Evolutionary conservation across 345 rosid species (phyloP).

Genomic region (Garcia nutans): DNA sequence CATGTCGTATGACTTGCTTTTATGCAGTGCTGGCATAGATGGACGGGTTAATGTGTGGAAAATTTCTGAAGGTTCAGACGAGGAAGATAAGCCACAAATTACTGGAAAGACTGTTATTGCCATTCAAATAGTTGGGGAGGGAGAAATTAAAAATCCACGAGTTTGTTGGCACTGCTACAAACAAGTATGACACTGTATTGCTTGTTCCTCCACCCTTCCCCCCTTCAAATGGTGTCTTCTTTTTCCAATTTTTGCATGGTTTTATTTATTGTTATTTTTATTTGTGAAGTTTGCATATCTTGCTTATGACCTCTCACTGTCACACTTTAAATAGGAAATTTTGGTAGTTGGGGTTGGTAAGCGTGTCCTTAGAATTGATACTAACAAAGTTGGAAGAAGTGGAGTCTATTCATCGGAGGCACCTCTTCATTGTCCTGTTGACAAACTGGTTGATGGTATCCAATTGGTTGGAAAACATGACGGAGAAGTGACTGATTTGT

Average conservation of each 20-base stretch:
- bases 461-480: constrained; percentile 87
- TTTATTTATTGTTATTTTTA: not conserved
- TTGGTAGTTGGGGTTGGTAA: constrained; percentile 79
- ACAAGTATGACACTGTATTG: constrained; percentile 45
- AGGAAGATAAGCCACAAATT: constrained; percentile 65
- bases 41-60: constrained; percentile 81
- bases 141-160: constrained; percentile 59
- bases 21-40: constrained; percentile 69
- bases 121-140: constrained; percentile 58
- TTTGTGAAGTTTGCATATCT: not conserved
- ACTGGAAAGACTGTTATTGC: constrained; percentile 58
- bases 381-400: constrained; percentile 63
- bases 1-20: constrained; percentile 3
- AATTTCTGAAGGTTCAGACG: constrained; percentile 78
- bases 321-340: constrained; percentile 56
- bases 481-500: constrained; percentile 89
- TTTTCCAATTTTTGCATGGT: not conserved
- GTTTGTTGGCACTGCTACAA: constrained; percentile 93
- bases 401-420: constrained; percentile 65
- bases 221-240: not conserved
- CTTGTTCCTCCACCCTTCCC: too few species aligned
- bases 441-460: constrained; percentile 66
- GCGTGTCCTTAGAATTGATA: constrained; percentile 64
- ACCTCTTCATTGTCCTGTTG: constrained; percentile 68
- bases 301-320: not conserved